phyloP scores from a whole-genome alignment of 2,329 filamentous ascomycete species.

The Akanthomyces uredinophilus region DNA sequence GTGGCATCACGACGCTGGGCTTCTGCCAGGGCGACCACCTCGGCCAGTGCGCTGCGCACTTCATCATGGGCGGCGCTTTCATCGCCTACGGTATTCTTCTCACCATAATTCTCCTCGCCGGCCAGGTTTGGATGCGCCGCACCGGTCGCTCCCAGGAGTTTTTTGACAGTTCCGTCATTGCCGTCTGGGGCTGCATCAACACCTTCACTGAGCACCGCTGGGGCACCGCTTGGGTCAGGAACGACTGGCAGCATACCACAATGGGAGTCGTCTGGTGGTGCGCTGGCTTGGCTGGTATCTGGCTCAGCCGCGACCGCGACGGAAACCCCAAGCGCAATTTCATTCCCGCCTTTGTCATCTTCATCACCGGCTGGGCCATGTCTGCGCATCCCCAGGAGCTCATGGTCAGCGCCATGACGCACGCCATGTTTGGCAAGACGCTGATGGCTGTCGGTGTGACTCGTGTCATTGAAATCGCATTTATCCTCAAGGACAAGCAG shows the following conservation, averaged over 20 bases:
- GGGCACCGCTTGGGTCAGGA: constrained; percentile 83
- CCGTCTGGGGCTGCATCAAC: constrained; percentile 93
- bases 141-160: constrained; percentile 92
- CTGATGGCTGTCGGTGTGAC: constrained; percentile 84
- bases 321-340: constrained; percentile 88
- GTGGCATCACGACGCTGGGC: constrained; percentile 84
- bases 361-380: constrained; percentile 95
- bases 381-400: constrained; percentile 82
- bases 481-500: constrained; percentile 71
- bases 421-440: constrained; percentile 87
- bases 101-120: constrained; percentile 79
- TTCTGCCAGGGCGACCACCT: constrained; percentile 90
- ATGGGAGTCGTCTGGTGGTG: constrained; percentile 99
- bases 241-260: constrained; percentile 96
- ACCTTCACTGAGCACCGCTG: constrained; percentile 97
- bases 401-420: constrained; percentile 79
- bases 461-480: constrained; percentile 85
- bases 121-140: constrained; percentile 78
- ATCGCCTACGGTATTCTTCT: constrained; percentile 89
- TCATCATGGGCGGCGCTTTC: constrained; percentile 98
- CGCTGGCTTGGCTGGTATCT: constrained; percentile 84
- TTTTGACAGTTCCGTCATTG: constrained; percentile 87
- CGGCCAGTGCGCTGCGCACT: constrained; percentile 91
- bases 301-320: constrained; percentile 79
- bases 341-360: constrained; percentile 83